Evolutionary conservation across 2,329 filamentous ascomycete species (phyloP).

Genomic region (Amesomyces nigricolor): DNA sequence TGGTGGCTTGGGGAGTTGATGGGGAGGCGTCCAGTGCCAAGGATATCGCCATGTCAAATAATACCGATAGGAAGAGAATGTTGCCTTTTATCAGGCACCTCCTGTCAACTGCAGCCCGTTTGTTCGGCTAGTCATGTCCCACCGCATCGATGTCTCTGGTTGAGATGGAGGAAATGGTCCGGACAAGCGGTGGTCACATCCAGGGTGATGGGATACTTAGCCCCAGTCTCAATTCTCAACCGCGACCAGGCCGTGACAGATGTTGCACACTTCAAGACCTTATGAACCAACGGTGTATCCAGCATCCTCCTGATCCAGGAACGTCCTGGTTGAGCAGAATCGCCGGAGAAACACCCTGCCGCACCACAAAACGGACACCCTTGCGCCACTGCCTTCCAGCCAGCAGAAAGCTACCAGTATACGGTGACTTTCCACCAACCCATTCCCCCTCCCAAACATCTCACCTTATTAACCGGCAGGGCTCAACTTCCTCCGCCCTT

Average conservation of each 20-base stretch:
- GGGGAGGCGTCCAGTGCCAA: too few relatives aligned
- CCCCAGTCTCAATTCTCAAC: not conserved
- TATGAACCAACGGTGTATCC: not conserved
- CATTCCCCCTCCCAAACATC: not conserved
- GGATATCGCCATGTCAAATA: too few relatives aligned
- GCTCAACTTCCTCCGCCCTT: not conserved
- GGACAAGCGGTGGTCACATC: not conserved
- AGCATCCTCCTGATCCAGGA: not conserved
- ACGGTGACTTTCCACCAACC: not conserved
- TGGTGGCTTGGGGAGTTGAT: too few relatives aligned
- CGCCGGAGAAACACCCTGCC: not conserved
- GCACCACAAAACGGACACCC: slow-evolving; percentile 4
- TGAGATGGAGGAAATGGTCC: not conserved
- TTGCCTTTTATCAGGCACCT: too few relatives aligned
- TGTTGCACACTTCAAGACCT: slow-evolving; percentile 1
- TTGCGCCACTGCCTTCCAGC: not conserved
- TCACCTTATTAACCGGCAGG: too few relatives aligned
- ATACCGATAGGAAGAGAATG: too few relatives aligned
- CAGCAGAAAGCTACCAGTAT: not conserved
- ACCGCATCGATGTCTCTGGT: not conserved
- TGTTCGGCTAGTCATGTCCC: not conserved
- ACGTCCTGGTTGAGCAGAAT: not conserved
- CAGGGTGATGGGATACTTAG: slow-evolving; percentile 4
- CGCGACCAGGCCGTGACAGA: too few relatives aligned
- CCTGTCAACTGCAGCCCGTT: too few relatives aligned